phyloP scores from a whole-genome alignment of 805 yeast genomes.

The Aciculoconidium aculeatum region DNA sequence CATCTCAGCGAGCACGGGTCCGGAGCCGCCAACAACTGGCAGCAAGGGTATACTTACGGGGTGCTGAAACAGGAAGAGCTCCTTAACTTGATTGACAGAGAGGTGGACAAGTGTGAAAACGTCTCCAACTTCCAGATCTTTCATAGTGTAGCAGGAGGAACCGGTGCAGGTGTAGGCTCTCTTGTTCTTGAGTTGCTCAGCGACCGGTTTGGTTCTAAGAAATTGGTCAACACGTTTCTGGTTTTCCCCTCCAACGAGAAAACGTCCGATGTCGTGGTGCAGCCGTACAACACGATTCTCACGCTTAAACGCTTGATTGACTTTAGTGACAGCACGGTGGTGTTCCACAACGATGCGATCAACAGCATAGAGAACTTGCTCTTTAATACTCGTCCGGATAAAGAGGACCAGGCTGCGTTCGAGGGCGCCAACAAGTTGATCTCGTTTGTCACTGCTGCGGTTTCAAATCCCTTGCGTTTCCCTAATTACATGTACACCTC shows the following conservation, averaged over 20 bases:
- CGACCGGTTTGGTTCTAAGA: slow-evolving; percentile 75
- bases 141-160: slow-evolving; percentile 97
- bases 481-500: slow-evolving; percentile 92
- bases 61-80: slow-evolving; percentile 63
- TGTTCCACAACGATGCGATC: slow-evolving; percentile 86
- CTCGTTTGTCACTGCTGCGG: slow-evolving; percentile 74
- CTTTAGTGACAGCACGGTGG: slow-evolving; percentile 80
- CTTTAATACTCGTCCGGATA: slow-evolving; percentile 7
- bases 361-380: slow-evolving; percentile 55
- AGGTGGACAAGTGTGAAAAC: slow-evolving; percentile 84
- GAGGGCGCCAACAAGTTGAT: slow-evolving; percentile 81
- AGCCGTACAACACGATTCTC: slow-evolving; percentile 86
- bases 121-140: slow-evolving; percentile 85
- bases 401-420: slow-evolving; percentile 51
- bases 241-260: slow-evolving; percentile 75
- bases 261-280: slow-evolving; percentile 94
- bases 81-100: slow-evolving; percentile 79
- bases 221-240: slow-evolving; percentile 76
- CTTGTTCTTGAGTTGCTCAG: slow-evolving; percentile 67
- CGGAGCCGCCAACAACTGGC: slow-evolving; percentile 98
- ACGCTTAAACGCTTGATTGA: slow-evolving; percentile 79
- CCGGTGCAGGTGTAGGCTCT: slow-evolving; percentile 95
- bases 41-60: slow-evolving; percentile 80
- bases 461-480: slow-evolving; percentile 83
- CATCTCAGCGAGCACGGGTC: slow-evolving; percentile 76